These are phyloP conservation scores for Salmacisia buchloeana DNA, from an alignment of 1,284 basidiomycete species.

Conservation along the genomic window DNA sequence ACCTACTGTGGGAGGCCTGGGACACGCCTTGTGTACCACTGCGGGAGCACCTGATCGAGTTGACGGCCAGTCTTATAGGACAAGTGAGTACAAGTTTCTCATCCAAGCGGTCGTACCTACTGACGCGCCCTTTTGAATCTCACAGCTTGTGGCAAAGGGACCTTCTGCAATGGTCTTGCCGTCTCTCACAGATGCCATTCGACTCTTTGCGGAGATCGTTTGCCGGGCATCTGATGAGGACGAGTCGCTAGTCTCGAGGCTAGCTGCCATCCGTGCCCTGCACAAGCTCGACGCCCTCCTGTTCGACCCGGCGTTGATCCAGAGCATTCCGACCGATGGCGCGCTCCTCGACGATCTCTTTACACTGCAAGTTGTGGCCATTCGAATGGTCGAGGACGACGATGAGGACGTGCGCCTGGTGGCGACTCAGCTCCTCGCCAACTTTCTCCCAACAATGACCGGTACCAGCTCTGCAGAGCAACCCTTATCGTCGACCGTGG, in stretches of 20 bases:
- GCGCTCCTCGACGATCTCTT: not conserved
- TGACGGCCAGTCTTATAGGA: not conserved
- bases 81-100: not conserved
- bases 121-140: not conserved
- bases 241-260: not conserved
- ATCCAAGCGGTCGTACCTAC: not conserved
- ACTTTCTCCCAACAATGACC: not conserved
- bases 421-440: not conserved
- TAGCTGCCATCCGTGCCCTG: not conserved
- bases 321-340: not conserved
- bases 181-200: not conserved
- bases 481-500: not conserved
- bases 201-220: not conserved
- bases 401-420: not conserved
- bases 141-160: too few species aligned
- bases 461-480: too few species aligned
- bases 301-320: not conserved
- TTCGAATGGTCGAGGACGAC: not conserved
- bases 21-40: slow-evolving; percentile 6
- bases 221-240: not conserved
- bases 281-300: not conserved
- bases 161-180: not conserved
- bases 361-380: not conserved
- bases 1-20: slow-evolving; percentile 3
- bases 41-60: not conserved